Base-by-base conservation (phyloP, 2,329 filamentous ascomycete species). In the Chaetomium strumarium region DNA sequence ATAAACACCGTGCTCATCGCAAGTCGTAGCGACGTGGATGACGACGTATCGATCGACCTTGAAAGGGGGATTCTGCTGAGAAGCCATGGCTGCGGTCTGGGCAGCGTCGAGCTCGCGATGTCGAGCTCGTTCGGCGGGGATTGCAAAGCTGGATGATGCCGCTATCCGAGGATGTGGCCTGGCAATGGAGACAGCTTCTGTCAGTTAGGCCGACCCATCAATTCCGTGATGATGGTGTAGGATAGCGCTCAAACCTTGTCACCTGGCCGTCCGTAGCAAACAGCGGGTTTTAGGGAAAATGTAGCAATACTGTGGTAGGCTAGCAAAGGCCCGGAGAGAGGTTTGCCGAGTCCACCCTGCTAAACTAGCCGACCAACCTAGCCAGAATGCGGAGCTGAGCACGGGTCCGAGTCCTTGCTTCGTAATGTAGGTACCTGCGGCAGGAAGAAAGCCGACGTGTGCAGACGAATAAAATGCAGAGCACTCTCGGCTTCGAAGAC, bases 1-100 rank as follows among this genome's bases (percentile, higher is more conserved):
- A 72, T 99, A 99, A 61, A 99, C 93, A 58, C 93, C 93, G 74
- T 99, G 93, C 72, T 99, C 93, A 72, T 99, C 93, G 74, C 93
- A 99, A 63, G 93, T 99, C 34, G 93, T 99, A 59, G 93, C 93
- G 67, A 97, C 92, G 73, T 99, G 93, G 70, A 97, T 96, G 67
- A 99, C 89, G 61, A 96, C 87, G 74, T 96, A 99, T 71, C 92
- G 88, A 76, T 99, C 93, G 73, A 96, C 82, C 74, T 86, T 86
- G 63, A 84, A 79, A 63, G 82, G 81, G 46, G 76, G 77, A 68
- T 69, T 67, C 63, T 75, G 74, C 57, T 73, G 72, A 57, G 70
- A 70, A 51, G 74, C 72, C 70, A 77, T 77, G 57, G 57, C 50
- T 38, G 53, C 46, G 44, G 46, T 51, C 36, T 24, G 38, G 51